These are phyloP conservation scores for Cucumis cinereus DNA, from an alignment of 306 rosid species.

Conservation along the genomic window DNA sequence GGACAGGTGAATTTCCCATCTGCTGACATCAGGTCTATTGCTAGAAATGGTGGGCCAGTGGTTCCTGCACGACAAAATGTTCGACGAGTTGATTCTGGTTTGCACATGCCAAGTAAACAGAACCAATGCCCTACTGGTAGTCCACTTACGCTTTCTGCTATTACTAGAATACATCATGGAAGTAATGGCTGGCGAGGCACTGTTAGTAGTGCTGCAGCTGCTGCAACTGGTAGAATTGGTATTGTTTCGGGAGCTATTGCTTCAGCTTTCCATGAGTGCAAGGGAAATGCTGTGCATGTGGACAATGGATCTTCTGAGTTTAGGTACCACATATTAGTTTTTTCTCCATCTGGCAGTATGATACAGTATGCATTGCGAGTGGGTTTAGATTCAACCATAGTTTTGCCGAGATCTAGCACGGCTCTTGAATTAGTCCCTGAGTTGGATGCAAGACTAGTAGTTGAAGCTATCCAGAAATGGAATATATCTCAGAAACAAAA, in stretches of 20 bases:
- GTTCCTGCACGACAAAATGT: constrained; percentile 21
- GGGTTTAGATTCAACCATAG: constrained; percentile 24
- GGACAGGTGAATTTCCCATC: constrained; percentile 53
- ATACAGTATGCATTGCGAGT: constrained; percentile 55
- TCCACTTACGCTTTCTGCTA: constrained; percentile 69
- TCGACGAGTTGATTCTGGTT: constrained; percentile 26
- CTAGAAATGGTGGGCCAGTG: constrained; percentile 32
- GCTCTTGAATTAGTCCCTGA: constrained; percentile 42
- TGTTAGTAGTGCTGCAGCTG: constrained; percentile 91
- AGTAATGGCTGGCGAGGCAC: constrained; percentile 78
- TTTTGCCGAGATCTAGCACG: constrained; percentile 34
- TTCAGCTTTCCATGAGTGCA: constrained; percentile 56
- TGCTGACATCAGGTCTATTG: constrained; percentile 26
- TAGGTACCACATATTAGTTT: constrained; percentile 60
- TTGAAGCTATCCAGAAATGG: constrained; percentile 91
- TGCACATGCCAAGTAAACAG: constrained; percentile 39
- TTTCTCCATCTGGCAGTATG: constrained; percentile 79
- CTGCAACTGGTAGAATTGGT: constrained; percentile 64
- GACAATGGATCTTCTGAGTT: constrained; percentile 43
- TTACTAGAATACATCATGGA: constrained; percentile 77
- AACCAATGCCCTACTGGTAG: constrained; percentile 36
- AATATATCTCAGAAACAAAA: constrained; percentile 69
- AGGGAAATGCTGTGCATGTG: constrained; percentile 27
- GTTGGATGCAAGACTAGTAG: constrained; percentile 52
- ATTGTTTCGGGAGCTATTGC: constrained; percentile 68